Conservation (phyloP, 306 rosid genomes). For the Psophocarpus tetragonolobus region DNA sequence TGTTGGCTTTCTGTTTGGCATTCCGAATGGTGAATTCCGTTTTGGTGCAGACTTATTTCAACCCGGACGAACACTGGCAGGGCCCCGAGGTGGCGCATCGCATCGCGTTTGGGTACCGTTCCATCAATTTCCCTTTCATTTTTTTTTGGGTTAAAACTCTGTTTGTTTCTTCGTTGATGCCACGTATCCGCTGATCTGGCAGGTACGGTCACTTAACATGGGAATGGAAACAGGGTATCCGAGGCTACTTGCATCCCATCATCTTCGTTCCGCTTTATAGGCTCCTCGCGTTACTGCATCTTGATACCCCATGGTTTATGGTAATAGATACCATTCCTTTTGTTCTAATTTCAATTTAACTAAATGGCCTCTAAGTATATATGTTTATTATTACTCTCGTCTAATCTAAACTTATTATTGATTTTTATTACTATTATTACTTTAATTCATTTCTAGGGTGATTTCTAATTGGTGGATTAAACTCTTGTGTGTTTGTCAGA, state of each 20-base stretch:
- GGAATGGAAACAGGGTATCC: slow-evolving; percentile 93
- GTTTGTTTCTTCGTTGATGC: not conserved
- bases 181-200: slow-evolving; percentile 23
- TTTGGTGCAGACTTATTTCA: slow-evolving; percentile 79
- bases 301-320: slow-evolving; percentile 81
- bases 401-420: too few relatives aligned
- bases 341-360: too few relatives aligned
- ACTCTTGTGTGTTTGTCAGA: slow-evolving; percentile 46
- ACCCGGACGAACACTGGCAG: slow-evolving; percentile 99
- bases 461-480: not conserved
- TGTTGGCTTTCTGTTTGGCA: slow-evolving; percentile 57
- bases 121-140: not conserved
- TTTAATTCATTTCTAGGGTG: too few relatives aligned
- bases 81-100: slow-evolving; percentile 93
- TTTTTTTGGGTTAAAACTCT: not conserved
- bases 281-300: slow-evolving; percentile 59
- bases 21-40: slow-evolving; percentile 79
- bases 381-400: too few relatives aligned
- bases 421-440: too few relatives aligned
- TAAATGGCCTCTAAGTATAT: too few relatives aligned
- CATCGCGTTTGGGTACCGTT: slow-evolving; percentile 68
- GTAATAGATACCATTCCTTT: too few relatives aligned
- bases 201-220: slow-evolving; percentile 95
- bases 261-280: slow-evolving; percentile 74
- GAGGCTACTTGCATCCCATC: slow-evolving; percentile 88